These are phyloP conservation scores for Pyrenochaeta sp. DNA, from an alignment of 2,329 filamentous ascomycete species.

Conservation along the genomic window DNA sequence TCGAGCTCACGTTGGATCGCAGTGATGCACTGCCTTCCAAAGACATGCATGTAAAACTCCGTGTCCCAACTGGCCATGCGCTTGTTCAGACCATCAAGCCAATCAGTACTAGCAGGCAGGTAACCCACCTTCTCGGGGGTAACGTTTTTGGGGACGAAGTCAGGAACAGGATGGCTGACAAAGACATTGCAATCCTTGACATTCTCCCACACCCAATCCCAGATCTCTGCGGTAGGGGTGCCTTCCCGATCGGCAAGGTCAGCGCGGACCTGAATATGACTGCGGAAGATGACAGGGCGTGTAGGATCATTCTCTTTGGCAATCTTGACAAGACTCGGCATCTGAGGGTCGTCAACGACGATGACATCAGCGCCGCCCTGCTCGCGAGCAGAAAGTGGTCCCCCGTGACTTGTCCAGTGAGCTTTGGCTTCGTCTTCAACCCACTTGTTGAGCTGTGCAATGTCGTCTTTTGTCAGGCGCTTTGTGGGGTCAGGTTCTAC, in stretches of 20 bases:
- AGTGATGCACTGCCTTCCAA: constrained; percentile 69
- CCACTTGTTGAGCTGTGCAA: constrained; percentile 73
- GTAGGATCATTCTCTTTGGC: constrained; percentile 75
- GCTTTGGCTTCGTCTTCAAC: constrained; percentile 75
- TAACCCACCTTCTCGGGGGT: constrained; percentile 73
- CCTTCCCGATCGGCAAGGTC: constrained; percentile 72
- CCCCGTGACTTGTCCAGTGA: constrained; percentile 75
- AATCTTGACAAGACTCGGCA: constrained; percentile 79
- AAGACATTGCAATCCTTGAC: constrained; percentile 79
- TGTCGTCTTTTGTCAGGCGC: constrained; percentile 70
- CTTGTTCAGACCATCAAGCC: constrained; percentile 86
- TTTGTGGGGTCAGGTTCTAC: constrained; percentile 70
- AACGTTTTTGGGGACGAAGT: constrained; percentile 76
- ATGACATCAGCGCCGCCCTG: constrained; percentile 80
- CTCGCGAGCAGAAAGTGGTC: constrained; percentile 70
- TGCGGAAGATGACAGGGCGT: constrained; percentile 81
- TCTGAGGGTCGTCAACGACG: constrained; percentile 84
- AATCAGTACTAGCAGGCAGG: constrained; percentile 83
- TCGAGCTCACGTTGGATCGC: constrained; percentile 67
- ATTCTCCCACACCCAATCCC: constrained; percentile 77
- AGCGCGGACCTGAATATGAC: constrained; percentile 82
- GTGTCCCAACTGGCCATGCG: constrained; percentile 73
- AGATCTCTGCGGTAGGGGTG: constrained; percentile 75
- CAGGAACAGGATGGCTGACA: constrained; percentile 80
- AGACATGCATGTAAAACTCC: constrained; percentile 77